These are phyloP conservation scores for Phialophora chinensis DNA, from an alignment of 2,329 filamentous ascomycete species.

Conservation along the genomic window DNA sequence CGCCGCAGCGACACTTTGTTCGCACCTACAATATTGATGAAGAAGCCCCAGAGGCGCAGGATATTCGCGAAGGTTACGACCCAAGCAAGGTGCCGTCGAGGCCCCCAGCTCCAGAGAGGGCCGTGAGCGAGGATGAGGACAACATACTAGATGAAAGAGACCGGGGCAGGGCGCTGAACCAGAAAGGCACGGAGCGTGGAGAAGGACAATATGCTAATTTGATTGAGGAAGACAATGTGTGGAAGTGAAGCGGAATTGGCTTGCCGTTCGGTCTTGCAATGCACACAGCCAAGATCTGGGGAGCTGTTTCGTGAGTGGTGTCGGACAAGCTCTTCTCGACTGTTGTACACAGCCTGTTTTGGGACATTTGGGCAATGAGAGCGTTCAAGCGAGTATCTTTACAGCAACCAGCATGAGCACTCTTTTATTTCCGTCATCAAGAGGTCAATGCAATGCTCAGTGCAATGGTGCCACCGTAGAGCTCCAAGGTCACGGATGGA, in stretches of 20 bases:
- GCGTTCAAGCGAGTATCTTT: constrained; percentile 27
- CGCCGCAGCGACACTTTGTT: constrained; percentile 37
- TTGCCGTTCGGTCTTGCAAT: not conserved
- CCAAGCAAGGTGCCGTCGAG: constrained; percentile 36
- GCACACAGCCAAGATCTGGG: not conserved
- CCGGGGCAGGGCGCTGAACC: constrained; percentile 9
- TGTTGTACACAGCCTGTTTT: constrained; percentile 7
- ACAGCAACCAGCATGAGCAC: not conserved
- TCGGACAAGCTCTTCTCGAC: not conserved
- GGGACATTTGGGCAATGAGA: constrained; percentile 17
- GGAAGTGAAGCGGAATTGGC: constrained; percentile 23
- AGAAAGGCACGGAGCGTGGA: constrained; percentile 12
- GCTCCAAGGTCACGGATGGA: not conserved
- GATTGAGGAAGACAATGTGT: constrained; percentile 37
- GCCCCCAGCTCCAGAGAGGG: constrained; percentile 38
- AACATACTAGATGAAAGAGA: constrained; percentile 25
- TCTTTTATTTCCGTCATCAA: not conserved
- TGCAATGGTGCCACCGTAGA: not conserved
- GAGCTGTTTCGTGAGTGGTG: not conserved
- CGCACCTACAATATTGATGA: constrained; percentile 37
- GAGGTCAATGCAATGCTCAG: not conserved
- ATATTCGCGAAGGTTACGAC: constrained; percentile 40
- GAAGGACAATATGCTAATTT: constrained; percentile 32
- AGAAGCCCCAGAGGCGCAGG: constrained; percentile 32
- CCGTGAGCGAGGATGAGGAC: constrained; percentile 37